These are phyloP conservation scores for Sporothrix protearum DNA, from an alignment of 2,329 filamentous ascomycete species.

Conservation along the genomic window DNA sequence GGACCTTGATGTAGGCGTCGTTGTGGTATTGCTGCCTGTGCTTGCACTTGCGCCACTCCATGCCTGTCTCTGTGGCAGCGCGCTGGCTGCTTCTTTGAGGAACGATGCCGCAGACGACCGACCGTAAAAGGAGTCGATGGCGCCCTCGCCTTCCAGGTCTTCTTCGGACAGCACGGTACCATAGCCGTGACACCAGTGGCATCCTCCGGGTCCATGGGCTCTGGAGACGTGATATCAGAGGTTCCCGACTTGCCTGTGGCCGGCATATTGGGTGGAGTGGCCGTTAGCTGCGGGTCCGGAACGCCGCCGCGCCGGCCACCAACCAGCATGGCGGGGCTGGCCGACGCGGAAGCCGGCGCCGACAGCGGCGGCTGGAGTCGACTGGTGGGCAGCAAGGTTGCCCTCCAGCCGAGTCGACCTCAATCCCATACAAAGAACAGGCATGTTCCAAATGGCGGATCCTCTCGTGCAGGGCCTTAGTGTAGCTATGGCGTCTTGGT, in stretches of 20 bases:
- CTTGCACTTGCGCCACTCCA: background rate
- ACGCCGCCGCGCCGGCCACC: background rate
- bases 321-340: background rate
- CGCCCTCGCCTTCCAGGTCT: conserved; percentile 15
- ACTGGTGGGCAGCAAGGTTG: background rate
- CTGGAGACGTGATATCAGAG: conserved; percentile 8
- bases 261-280: background rate
- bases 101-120: conserved; percentile 22
- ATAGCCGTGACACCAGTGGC: conserved; percentile 22
- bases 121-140: conserved; percentile 20
- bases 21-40: background rate
- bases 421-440: conserved; percentile 22
- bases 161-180: conserved; percentile 23
- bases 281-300: background rate
- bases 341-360: background rate
- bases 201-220: conserved; percentile 10
- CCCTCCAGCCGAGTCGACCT: conserved; percentile 13
- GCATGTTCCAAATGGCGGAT: conserved; percentile 24
- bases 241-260: background rate
- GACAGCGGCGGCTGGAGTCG: background rate
- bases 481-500: conserved; percentile 20
- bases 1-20: background rate
- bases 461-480: conserved; percentile 25
- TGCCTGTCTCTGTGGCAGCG: conserved; percentile 5
- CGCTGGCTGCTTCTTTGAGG: conserved; percentile 21